Percentiles rank a stretch among this genome's conserved stretches.
Conservation (phyloP, 75 land plant genomes). For the Picea glauca region DNA sequence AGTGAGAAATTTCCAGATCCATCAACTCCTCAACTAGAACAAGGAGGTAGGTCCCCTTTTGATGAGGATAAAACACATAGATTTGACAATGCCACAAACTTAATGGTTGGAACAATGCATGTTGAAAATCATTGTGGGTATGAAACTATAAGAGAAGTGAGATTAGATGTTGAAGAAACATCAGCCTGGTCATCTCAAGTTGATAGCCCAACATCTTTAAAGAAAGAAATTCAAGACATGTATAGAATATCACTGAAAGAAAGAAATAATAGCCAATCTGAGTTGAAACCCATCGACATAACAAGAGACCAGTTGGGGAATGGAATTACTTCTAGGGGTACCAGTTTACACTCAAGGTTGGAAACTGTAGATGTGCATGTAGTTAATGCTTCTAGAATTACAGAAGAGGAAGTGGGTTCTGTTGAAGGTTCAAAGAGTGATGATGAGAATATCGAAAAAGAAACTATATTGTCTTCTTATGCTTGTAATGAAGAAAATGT, state of each 20-base stretch:
- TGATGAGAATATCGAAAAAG: conserved; percentile 8
- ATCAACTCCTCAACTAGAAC: conserved; percentile 55
- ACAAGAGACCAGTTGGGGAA: conserved; percentile 22
- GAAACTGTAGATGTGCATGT: conserved; percentile 18
- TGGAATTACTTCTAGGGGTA: conserved; percentile 5
- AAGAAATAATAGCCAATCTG: conserved; percentile 6
- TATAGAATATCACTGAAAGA: conserved; percentile 5
- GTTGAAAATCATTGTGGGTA: neutral
- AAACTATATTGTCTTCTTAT: conserved; percentile 9
- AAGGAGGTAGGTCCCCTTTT: conserved; percentile 19
- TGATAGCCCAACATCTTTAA: neutral
- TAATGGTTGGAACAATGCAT: neutral
- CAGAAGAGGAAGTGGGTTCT: conserved; percentile 35
- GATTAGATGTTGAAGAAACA: neutral
- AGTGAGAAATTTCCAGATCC: conserved; percentile 44
- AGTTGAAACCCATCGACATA: conserved; percentile 48
- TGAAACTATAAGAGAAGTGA: neutral
- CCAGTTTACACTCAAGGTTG: neutral
- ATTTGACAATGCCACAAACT: conserved; percentile 15
- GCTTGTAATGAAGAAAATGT: conserved; percentile 4
- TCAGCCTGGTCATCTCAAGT: conserved; percentile 6
- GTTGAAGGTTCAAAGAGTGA: conserved; percentile 20
- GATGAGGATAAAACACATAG: conserved; percentile 28
- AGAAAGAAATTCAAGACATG: conserved; percentile 8
- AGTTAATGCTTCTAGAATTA: neutral